Conservation (phyloP, 164 flowering plant species). For the Berberis vulgaris region DNA sequence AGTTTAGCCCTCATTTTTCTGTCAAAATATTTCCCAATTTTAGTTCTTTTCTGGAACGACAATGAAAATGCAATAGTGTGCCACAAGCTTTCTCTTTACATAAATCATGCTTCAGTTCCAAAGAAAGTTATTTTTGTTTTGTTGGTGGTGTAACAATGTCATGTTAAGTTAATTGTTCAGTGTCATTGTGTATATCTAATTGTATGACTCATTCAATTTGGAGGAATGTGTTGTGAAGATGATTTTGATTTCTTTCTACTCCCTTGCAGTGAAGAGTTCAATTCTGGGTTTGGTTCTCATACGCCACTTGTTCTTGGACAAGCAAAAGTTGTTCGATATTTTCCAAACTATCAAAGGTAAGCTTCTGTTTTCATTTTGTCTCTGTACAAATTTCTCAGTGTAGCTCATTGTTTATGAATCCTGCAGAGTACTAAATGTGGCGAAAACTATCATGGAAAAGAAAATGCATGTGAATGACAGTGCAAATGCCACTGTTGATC, state of each 20-base stretch:
- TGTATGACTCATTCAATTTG: not conserved
- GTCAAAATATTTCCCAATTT: no score
- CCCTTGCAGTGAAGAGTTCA: constrained; percentile 74
- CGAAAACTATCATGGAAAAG: constrained; percentile 61
- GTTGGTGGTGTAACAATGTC: no score
- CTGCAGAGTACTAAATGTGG: constrained; percentile 56
- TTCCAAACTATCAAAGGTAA: constrained; percentile 74
- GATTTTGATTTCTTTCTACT: not conserved
- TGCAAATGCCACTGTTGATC: constrained; percentile 47
- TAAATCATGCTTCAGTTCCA: no score
- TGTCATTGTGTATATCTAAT: not conserved
- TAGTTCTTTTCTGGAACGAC: no score
- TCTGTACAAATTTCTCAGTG: no score
- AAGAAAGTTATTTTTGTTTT: no score
- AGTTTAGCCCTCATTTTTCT: no score
- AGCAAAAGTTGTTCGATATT: constrained; percentile 87
- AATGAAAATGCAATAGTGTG: no score
- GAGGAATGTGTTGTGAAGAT: not conserved
- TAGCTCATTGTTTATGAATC: constrained; percentile 14
- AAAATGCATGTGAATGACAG: constrained; percentile 42
- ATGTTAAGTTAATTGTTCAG: no score
- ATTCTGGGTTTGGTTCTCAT: constrained; percentile 92
- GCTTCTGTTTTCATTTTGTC: not conserved
- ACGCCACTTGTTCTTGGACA: constrained; percentile 90
- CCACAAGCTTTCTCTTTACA: no score